A percentile compares a stretch with the other conserved stretches of the same genome.
phyloP scores from a whole-genome alignment of 2,329 filamentous ascomycete species.

The Calycina marina region DNA sequence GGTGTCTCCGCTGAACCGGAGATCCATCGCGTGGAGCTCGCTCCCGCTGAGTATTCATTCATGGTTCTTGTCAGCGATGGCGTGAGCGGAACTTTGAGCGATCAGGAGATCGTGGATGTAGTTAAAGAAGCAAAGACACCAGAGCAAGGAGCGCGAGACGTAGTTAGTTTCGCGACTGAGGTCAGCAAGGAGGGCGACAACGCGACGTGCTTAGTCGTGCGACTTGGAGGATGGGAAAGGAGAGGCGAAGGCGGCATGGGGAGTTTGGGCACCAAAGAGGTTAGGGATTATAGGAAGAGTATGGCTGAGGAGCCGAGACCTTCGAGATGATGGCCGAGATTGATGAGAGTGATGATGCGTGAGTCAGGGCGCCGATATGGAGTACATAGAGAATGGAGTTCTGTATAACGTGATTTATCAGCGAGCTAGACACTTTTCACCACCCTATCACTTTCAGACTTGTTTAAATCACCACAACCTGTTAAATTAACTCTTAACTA shows the following conservation, averaged over 20 bases:
- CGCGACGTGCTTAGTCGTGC: constrained; percentile 51
- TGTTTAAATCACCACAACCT: too few relatives aligned
- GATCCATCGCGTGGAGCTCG: constrained; percentile 63
- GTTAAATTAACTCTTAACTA: too few relatives aligned
- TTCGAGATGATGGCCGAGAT: background rate
- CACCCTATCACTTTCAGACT: too few relatives aligned
- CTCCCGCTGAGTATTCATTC: constrained; percentile 77
- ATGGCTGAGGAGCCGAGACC: constrained; percentile 68
- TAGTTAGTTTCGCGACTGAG: constrained; percentile 82
- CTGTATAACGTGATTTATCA: too few relatives aligned
- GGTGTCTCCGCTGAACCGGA: constrained; percentile 93
- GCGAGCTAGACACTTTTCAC: too few relatives aligned
- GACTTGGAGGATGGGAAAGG: constrained; percentile 55
- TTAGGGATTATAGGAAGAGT: constrained; percentile 65
- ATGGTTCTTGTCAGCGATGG: constrained; percentile 81
- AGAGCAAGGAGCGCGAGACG: constrained; percentile 63
- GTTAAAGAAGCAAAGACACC: constrained; percentile 88
- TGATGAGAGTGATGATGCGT: too few relatives aligned
- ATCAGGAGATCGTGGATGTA: constrained; percentile 94
- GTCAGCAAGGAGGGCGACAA: constrained; percentile 49
- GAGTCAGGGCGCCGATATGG: too few relatives aligned
- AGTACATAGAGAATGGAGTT: too few relatives aligned
- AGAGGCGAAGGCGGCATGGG: constrained; percentile 75
- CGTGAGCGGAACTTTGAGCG: constrained; percentile 68
- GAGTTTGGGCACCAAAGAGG: constrained; percentile 82